Evolutionary conservation across 495 filamentous ascomycete species (phyloP).

Genomic region (Hypoxylon subgilvum): DNA sequence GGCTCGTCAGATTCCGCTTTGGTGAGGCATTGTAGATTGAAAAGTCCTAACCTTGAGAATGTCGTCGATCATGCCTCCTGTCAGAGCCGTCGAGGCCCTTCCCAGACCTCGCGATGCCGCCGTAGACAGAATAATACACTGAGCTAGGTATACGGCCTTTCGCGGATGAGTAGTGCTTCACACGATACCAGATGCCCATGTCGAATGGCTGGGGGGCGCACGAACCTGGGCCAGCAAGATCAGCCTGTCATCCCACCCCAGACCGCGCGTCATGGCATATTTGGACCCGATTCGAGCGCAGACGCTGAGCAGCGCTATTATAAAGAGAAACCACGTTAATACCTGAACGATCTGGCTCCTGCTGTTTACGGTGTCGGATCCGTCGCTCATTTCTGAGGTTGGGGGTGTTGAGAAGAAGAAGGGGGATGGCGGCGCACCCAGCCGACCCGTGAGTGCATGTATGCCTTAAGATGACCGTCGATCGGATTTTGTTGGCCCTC

Average conservation of each 20-base stretch:
- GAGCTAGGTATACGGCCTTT: slow-evolving; percentile 15
- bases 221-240: slow-evolving; percentile 33
- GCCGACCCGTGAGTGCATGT: no score
- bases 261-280: slow-evolving; percentile 26
- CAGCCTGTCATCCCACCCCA: slow-evolving; percentile 31
- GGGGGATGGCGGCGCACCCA: no score
- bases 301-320: slow-evolving; percentile 29
- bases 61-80: slow-evolving; percentile 3
- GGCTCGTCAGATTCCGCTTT: not conserved
- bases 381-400: no score
- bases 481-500: no score
- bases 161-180: not conserved
- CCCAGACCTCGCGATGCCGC: slow-evolving; percentile 36
- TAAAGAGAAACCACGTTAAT: slow-evolving; percentile 32
- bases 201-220: not conserved
- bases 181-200: no score
- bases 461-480: no score
- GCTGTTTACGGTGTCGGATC: no score
- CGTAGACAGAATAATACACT: slow-evolving; percentile 36
- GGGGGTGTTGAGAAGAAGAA: no score
- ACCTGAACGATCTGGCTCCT: slow-evolving; percentile 14
- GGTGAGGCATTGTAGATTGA: not conserved
- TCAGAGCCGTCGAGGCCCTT: slow-evolving; percentile 25
- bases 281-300: slow-evolving; percentile 32
- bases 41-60: slow-evolving; percentile 14